Base-by-base conservation (phyloP, 805 yeast species). In the Myxozyma mucilagina region DNA sequence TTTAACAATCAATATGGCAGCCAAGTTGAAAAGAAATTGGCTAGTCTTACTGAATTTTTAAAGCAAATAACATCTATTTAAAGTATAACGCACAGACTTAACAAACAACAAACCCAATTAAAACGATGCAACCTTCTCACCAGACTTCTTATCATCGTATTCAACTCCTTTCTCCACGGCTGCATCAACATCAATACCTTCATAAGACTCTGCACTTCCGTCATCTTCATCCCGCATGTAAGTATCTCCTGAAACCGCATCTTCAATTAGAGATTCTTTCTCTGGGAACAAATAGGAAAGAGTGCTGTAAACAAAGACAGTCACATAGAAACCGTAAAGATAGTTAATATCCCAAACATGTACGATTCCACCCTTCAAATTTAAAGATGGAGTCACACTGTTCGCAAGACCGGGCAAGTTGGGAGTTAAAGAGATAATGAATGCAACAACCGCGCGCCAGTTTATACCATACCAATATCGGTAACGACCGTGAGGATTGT, bases 391-490 rank as follows among this genome's bases (percentile, higher is more conserved):
- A 18, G 29, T 4, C 31, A 68, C 71, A 29, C 64, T 67, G 54
- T 63, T 43, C 11, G 70, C 70, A 10, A 69, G 63, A 39, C 71
- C 71, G 34, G 71, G 71, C 38, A 69, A 45, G 57, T 67, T 67
- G 16, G 71, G 71, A 8, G 51, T 53, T 44, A 57, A 34, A 16
- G 63, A 35, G 29, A 68, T 56, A 14, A 61, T 6, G 56, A 75
- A 79, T 5, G 80, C 73, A 10, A 73, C 59, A 9, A 77, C 59
- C 9, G 78, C 78, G 66, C 80, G 72, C 76, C 77, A 78, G 69
- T 81, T 80, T 64, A 76, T 47, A 10, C 84, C 85, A 36, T 72
- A 64, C 70, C 73, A 71, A 70, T 79, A 79, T 72, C 75, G 76
- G 68, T 80, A 82, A n/a, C 72, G 70, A 4, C 80, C 80, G 9